Percentiles rank a stretch among this genome's conserved stretches.
Evolutionary conservation across 352 stramenopile species (phyloP).

Genomic region (Globisporangium nunn): DNA sequence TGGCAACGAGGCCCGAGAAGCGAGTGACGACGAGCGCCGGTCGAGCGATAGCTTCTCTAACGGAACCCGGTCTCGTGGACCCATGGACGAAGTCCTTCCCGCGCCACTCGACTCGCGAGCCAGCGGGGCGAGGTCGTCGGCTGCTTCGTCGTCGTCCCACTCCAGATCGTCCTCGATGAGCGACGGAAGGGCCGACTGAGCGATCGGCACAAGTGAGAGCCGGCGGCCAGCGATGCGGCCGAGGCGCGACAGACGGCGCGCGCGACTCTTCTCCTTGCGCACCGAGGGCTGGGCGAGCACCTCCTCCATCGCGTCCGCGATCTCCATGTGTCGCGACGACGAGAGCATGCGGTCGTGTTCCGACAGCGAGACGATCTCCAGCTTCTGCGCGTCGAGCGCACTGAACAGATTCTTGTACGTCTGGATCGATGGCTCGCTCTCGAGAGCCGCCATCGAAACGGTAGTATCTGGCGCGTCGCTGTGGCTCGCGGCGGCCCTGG

Average conservation of each 20-base stretch:
- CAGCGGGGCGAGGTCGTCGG: conserved; percentile 14
- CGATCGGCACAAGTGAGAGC: conserved; percentile 40
- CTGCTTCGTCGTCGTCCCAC: conserved; percentile 45
- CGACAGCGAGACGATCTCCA: conserved; percentile 57
- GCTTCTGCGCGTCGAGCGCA: conserved; percentile 36
- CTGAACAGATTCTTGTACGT: conserved; percentile 46
- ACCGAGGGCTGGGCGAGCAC: conserved; percentile 53
- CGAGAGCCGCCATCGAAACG: conserved; percentile 13
- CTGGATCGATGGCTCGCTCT: conserved; percentile 23
- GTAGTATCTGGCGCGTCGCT: conserved; percentile 1
- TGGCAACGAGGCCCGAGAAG: not conserved
- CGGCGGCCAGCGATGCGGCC: conserved; percentile 38
- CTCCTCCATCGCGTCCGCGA: conserved; percentile 73
- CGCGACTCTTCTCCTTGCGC: conserved; percentile 52
- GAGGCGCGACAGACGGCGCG: conserved; percentile 50
- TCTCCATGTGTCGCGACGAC: conserved; percentile 48
- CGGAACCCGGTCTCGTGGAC: not conserved
- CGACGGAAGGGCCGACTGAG: conserved; percentile 18
- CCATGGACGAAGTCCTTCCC: not conserved
- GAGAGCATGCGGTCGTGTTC: conserved; percentile 60
- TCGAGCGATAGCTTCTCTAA: conserved; percentile 1
- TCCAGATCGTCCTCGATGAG: conserved; percentile 37
- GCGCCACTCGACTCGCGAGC: not conserved
- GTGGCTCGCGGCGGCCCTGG: conserved; percentile 1
- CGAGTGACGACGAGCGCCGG: conserved; percentile 2